Base-by-base conservation (phyloP, 176 grass and related monocot species). In the Carex myosuroides region DNA sequence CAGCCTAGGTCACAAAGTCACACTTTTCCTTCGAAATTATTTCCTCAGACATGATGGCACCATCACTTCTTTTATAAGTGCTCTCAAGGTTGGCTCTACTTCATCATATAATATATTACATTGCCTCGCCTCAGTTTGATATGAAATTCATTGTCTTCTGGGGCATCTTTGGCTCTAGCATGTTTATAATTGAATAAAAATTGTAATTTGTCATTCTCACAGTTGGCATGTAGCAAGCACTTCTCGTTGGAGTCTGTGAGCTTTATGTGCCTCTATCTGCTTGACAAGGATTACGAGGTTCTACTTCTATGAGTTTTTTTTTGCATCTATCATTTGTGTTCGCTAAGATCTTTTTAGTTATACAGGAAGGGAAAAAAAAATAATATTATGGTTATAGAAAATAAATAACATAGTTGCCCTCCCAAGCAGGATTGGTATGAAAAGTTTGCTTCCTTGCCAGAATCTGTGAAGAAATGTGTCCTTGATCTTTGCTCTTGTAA, bases 171-270 rank as follows among this genome's bases (percentile, higher is more conserved):
- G 11, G 44, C 41, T 12, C 42, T 62, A 76, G 21, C 72, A 72
- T 48, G 50, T 16, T 70, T 42, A 60, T 50, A 70, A 42, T 70
- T 33, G 20, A 86, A 84, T 90, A 58, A 86, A 79, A 79, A 84
- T 79, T 59, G 42, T 68, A 83, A 42, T 84, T 79, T 63, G 58
- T 83, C 80, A 37, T 81, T 78, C 58, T 77, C 83, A 60, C 85
- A 97, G 91, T 89, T 98, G 91, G 95, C 92, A 60, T 98, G 95
- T 81, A 87, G 87, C 87, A 91, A 94, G 81, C 95, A 98, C 85
- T 94, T 98, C 83, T 93, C 85, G 5, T 26, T 87, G 67, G 95
- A 94, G 86, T 85, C 92, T 87, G 59, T 91, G 83, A 98, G 95
- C 74, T 98, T 94, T 92, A 84, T 98, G 67, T 91, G 84, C 80